phyloP scores from a whole-genome alignment of 2,329 filamentous ascomycete species.

The Colletotrichum brevisporum region DNA sequence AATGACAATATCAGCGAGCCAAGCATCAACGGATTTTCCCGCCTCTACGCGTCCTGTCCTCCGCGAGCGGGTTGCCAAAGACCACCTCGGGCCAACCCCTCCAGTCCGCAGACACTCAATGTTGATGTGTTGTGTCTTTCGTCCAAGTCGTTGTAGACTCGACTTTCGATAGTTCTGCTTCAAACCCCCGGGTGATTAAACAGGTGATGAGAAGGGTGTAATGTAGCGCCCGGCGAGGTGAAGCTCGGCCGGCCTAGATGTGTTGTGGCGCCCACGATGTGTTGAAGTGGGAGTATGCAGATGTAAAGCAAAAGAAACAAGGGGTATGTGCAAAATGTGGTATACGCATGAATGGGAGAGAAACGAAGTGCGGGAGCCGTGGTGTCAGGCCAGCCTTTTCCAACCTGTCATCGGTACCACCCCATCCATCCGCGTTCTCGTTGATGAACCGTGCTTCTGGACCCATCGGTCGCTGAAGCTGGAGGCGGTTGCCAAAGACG shows the following conservation, averaged over 20 bases:
- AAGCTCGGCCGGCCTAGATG: constrained; percentile 30
- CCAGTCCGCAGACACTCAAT: constrained; percentile 23
- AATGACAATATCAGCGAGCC: constrained; percentile 36
- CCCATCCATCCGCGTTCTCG: not conserved
- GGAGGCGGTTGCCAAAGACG: not conserved
- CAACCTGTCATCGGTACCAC: constrained; percentile 27
- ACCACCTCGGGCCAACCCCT: constrained; percentile 8
- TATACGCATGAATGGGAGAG: constrained; percentile 40
- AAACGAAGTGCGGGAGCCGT: constrained; percentile 27
- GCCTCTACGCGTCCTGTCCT: constrained; percentile 21
- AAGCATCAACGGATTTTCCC: constrained; percentile 22
- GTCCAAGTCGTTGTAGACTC: not conserved
- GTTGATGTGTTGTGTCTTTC: constrained; percentile 10
- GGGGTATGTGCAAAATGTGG: constrained; percentile 39
- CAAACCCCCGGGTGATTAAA: constrained; percentile 31
- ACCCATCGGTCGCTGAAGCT: not conserved
- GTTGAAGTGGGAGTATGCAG: constrained; percentile 41
- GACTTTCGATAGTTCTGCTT: constrained; percentile 20
- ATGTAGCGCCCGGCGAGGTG: constrained; percentile 31
- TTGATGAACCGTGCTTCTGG: too few species aligned
- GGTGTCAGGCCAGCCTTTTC: constrained; percentile 40
- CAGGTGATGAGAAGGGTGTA: constrained; percentile 28
- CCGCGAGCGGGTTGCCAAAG: constrained; percentile 21
- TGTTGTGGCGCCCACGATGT: constrained; percentile 35
- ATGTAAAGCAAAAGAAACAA: constrained; percentile 19